Conservation (phyloP, 371 early-diverging fungal genomes). For the Batrachochytrium dendrobatidis region DNA sequence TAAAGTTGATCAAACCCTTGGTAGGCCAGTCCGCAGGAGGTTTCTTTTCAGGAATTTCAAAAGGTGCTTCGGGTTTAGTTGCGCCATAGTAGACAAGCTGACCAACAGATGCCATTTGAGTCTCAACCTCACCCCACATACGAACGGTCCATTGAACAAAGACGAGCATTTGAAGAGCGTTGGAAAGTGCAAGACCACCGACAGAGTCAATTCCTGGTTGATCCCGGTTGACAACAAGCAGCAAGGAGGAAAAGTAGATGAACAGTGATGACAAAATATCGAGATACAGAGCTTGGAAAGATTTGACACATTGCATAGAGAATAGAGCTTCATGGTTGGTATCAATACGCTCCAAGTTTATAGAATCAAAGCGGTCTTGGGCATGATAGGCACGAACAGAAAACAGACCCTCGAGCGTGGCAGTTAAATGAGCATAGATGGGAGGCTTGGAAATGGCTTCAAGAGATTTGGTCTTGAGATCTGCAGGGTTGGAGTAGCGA, state of each 20-base stretch:
- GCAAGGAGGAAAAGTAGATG: conserved; percentile 14
- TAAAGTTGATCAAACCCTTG: conserved; percentile 47
- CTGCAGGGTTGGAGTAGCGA: conserved; percentile 29
- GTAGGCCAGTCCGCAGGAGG: conserved; percentile 36
- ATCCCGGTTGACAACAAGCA: conserved; percentile 12
- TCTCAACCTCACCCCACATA: conserved; percentile 41
- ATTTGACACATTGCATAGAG: conserved; percentile 29
- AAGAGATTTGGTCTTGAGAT: conserved; percentile 40
- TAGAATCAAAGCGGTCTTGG: conserved; percentile 40
- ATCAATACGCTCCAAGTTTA: conserved; percentile 49
- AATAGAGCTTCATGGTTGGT: conserved; percentile 50
- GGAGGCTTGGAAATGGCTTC: conserved; percentile 51
- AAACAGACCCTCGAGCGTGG: conserved; percentile 54
- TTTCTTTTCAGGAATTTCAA: conserved; percentile 28
- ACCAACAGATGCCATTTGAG: conserved; percentile 46
- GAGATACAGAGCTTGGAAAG: conserved; percentile 25
- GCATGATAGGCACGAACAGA: conserved; percentile 56
- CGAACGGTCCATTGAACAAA: conserved; percentile 48
- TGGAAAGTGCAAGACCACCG: conserved; percentile 48
- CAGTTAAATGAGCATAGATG: conserved; percentile 55
- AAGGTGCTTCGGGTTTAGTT: conserved; percentile 37
- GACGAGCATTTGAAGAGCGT: conserved; percentile 49
- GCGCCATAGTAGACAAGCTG: conserved; percentile 41
- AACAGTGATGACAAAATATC: conserved; percentile 25
- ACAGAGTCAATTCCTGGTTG: conserved; percentile 16